These are phyloP conservation scores for Penicillium nordicum DNA, from an alignment of 2,329 filamentous ascomycete species.

Conservation along the genomic window DNA sequence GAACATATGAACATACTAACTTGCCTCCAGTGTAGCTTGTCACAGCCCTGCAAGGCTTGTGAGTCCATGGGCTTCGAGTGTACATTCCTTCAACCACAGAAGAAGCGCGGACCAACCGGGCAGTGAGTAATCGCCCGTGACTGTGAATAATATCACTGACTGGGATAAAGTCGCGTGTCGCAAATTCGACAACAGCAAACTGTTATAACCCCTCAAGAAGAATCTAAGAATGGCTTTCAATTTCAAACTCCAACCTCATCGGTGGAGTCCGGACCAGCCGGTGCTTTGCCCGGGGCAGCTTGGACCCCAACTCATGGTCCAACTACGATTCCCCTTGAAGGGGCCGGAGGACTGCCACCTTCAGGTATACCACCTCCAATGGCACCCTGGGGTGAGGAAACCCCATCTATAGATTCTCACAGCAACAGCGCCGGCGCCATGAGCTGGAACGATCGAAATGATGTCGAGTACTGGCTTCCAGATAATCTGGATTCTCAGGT, in stretches of 20 bases:
- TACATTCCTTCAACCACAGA: conserved; percentile 43
- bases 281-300: conserved; percentile 20
- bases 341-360: conserved; percentile 17
- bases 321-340: conserved; percentile 22
- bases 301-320: conserved; percentile 22
- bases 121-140: conserved; percentile 30
- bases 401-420: conserved; percentile 21
- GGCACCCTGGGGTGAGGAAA: conserved; percentile 23
- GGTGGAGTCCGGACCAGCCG: conserved; percentile 17
- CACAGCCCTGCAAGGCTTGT: conserved; percentile 39
- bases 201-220: conserved; percentile 16
- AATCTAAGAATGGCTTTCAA: conserved; percentile 19
- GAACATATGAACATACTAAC: not conserved
- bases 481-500: conserved; percentile 34
- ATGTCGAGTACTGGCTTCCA: conserved; percentile 37
- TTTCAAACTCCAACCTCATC: conserved; percentile 23
- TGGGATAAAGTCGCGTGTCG: conserved; percentile 31
- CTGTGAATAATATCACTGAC: conserved; percentile 1
- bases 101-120: conserved; percentile 40
- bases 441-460: conserved; percentile 29
- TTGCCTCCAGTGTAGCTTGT: conserved; percentile 37
- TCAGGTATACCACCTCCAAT: conserved; percentile 18
- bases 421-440: conserved; percentile 17
- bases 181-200: conserved; percentile 39
- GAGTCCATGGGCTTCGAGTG: conserved; percentile 40